A percentile compares a stretch with the other conserved stretches of the same genome.
Conservation (phyloP, 75 land plant genomes). For the Ceratopteris richardii region DNA sequence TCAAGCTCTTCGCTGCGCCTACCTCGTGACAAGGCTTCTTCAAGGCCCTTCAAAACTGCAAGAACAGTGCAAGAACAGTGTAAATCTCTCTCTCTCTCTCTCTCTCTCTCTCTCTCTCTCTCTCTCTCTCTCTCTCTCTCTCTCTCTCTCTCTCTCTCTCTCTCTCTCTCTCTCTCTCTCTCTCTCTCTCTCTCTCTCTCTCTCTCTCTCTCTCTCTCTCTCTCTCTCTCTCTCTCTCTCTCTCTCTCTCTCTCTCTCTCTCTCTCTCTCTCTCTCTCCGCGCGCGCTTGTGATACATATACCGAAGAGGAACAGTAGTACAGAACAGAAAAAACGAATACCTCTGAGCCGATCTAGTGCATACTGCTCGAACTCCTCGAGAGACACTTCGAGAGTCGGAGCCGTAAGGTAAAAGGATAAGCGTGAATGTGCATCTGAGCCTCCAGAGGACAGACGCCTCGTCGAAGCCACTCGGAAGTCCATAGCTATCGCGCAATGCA, state of each 20-base stretch:
- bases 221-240: neutral
- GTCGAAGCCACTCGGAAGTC: constrained; percentile 1
- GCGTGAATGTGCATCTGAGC: constrained; percentile 56
- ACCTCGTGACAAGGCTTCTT: constrained; percentile 80
- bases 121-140: constrained; percentile 10
- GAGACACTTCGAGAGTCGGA: constrained; percentile 69
- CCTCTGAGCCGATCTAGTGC: constrained; percentile 89
- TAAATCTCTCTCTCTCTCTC: neutral
- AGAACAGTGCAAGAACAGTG: neutral
- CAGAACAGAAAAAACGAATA: too few species aligned
- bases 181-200: too few species aligned
- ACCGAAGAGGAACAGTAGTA: too few species aligned
- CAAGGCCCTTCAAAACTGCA: constrained; percentile 77
- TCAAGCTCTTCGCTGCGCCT: constrained; percentile 74
- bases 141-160: neutral
- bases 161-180: too few species aligned
- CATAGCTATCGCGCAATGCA: too few species aligned
- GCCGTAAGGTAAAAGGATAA: constrained; percentile 44
- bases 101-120: constrained; percentile 5
- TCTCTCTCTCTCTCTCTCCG: neutral
- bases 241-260: constrained; percentile 1
- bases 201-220: too few species aligned
- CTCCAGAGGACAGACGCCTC: neutral
- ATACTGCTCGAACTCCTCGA: constrained; percentile 88
- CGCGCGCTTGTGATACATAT: too few species aligned